phyloP scores from a whole-genome alignment of 257 asterid genomes.

The Marsdenia floribunda region DNA sequence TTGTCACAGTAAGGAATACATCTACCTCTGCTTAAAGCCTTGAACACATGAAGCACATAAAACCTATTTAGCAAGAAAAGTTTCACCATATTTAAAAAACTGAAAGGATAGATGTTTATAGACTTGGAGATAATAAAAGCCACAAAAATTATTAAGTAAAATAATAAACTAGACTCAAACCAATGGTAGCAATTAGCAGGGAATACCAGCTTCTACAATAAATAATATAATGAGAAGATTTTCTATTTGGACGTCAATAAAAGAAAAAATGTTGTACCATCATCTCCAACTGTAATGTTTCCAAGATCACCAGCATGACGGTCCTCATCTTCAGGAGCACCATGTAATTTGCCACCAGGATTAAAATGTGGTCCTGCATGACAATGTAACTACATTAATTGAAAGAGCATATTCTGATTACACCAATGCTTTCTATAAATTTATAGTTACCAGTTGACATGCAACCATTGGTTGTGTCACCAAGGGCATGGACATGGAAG shows the following conservation, averaged over 20 bases:
- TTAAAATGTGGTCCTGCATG: slow-evolving; percentile 86
- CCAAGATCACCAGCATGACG: slow-evolving; percentile 99
- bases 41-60: too few relatives aligned
- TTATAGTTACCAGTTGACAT: slow-evolving; percentile 77
- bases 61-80: neutral
- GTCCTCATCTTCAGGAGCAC: slow-evolving; percentile 82
- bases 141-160: neutral
- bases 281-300: slow-evolving; percentile 67
- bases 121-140: too few relatives aligned
- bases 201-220: neutral
- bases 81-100: neutral
- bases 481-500: slow-evolving; percentile 96
- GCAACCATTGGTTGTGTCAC: slow-evolving; percentile 99
- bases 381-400: neutral
- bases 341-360: slow-evolving; percentile 80
- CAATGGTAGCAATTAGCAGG: neutral
- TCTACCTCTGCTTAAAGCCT: neutral
- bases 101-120: neutral
- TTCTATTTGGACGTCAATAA: too few relatives aligned
- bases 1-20: neutral
- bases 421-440: neutral
- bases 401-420: neutral
- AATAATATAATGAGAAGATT: neutral
- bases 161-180: neutral
- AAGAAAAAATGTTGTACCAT: slow-evolving; percentile 43